phyloP scores from a whole-genome alignment of 106 monocot genomes.

The Narthecium ossifragum region DNA sequence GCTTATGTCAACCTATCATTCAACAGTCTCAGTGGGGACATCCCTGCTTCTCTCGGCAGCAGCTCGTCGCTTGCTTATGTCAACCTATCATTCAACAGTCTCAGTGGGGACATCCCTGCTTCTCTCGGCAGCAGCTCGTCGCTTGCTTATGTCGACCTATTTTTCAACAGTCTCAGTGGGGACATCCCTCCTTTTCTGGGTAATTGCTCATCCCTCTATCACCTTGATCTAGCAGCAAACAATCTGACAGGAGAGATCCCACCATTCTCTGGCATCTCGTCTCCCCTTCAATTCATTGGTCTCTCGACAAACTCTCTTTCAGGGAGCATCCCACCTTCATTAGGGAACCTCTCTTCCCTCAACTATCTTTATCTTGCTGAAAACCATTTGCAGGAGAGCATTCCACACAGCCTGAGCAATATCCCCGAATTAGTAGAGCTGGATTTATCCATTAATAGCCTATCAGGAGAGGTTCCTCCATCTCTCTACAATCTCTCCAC shows the following conservation, averaged over 20 bases:
- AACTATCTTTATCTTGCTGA: neutral
- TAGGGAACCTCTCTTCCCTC: conserved; percentile 4
- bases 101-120: conserved; percentile 3
- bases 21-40: neutral
- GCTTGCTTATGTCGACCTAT: neutral
- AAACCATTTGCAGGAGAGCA: conserved; percentile 6
- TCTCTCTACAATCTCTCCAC: conserved; percentile 21
- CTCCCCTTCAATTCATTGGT: neutral
- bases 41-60: neutral
- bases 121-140: neutral
- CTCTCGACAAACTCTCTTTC: conserved; percentile 4
- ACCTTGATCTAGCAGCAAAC: neutral
- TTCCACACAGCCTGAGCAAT: conserved; percentile 6
- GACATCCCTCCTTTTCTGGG: neutral
- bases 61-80: neutral
- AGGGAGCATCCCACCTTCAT: conserved; percentile 7
- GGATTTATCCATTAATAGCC: conserved; percentile 14
- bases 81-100: conserved; percentile 1
- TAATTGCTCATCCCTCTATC: neutral
- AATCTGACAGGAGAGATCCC: neutral
- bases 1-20: neutral
- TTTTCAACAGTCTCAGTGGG: neutral
- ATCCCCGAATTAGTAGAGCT: neutral
- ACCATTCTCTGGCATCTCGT: neutral
- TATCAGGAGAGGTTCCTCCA: conserved; percentile 24